Percentiles rank a stretch among this genome's conserved stretches.
These are phyloP conservation scores for Eucalyptus tenuipes DNA, from an alignment of 345 rosid genomes.

Conservation along the genomic window DNA sequence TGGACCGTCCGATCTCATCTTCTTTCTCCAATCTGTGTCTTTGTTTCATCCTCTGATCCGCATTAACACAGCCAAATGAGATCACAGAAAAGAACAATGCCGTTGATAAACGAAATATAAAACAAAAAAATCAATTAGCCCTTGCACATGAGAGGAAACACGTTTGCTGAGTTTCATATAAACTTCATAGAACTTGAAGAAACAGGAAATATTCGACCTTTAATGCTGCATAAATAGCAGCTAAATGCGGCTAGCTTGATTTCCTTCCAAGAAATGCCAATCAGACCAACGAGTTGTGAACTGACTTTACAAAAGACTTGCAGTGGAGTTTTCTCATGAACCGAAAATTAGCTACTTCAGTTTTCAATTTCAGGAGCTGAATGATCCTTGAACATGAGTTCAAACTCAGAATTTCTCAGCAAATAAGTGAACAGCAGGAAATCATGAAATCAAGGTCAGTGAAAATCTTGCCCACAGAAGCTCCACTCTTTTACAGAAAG, in stretches of 20 bases:
- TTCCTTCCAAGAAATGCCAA: not conserved
- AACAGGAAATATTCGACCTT: not conserved
- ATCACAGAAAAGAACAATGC: not conserved
- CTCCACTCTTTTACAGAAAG: not conserved
- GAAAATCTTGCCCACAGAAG: not conserved
- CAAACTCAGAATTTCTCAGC: not conserved
- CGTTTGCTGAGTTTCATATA: not conserved
- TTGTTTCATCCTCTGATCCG: constrained; percentile 81
- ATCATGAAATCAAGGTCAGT: not conserved
- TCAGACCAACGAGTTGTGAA: not conserved
- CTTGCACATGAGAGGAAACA: not conserved
- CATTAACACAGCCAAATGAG: not conserved
- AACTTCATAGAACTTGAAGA: not conserved
- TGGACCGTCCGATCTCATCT: constrained; percentile 67
- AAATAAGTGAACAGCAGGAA: no score
- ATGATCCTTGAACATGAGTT: not conserved
- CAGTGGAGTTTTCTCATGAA: not conserved
- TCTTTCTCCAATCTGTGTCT: constrained; percentile 94
- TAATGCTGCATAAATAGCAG: not conserved
- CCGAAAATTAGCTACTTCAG: not conserved
- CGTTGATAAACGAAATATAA: not conserved
- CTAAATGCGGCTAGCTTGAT: not conserved
- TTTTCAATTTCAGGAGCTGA: not conserved
- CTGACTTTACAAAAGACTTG: not conserved
- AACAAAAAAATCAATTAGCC: not conserved